Conservation (phyloP, 2,329 filamentous ascomycete genomes). For the Colletotrichum siamense region DNA sequence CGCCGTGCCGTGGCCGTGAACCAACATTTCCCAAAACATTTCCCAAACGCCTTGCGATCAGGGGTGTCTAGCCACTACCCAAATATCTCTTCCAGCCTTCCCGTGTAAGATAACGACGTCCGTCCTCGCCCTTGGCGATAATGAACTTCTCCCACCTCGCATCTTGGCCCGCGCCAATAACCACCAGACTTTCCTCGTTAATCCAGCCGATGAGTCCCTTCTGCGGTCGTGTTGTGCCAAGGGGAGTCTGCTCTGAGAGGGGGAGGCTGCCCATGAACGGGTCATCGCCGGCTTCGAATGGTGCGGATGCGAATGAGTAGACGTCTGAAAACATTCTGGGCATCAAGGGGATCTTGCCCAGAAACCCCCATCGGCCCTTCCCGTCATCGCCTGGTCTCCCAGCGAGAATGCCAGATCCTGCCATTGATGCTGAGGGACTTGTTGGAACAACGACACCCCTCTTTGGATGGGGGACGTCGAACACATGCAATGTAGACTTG, state of each 20-base stretch:
- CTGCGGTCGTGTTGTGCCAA: conserved; percentile 63
- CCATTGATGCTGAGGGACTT: conserved; percentile 27
- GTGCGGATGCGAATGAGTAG: conserved; percentile 82
- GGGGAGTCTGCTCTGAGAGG: conserved; percentile 48
- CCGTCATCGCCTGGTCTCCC: conserved; percentile 49
- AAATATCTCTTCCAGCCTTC: conserved; percentile 87
- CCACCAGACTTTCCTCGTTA: conserved; percentile 73
- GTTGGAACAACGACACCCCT: conserved; percentile 31
- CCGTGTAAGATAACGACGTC: conserved; percentile 68
- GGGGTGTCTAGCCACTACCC: conserved; percentile 38
- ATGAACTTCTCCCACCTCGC: conserved; percentile 89
- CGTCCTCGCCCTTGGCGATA: conserved; percentile 71
- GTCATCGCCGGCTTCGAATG: conserved; percentile 86
- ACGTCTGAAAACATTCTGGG: conserved; percentile 88
- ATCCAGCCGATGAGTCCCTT: conserved; percentile 91
- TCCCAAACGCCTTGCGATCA: background rate
- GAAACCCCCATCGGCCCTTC: conserved; percentile 82
- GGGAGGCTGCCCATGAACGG: conserved; percentile 50
- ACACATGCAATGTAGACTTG: conserved; percentile 94
- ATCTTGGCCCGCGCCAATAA: conserved; percentile 80
- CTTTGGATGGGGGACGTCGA: conserved; percentile 74
- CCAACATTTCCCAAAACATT: background rate
- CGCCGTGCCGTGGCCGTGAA: background rate
- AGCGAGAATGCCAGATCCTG: conserved; percentile 9
- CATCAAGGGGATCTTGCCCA: conserved; percentile 83